Evolutionary conservation across 1,284 basidiomycete genomes (phyloP).

Genomic region (Somion occarium): DNA sequence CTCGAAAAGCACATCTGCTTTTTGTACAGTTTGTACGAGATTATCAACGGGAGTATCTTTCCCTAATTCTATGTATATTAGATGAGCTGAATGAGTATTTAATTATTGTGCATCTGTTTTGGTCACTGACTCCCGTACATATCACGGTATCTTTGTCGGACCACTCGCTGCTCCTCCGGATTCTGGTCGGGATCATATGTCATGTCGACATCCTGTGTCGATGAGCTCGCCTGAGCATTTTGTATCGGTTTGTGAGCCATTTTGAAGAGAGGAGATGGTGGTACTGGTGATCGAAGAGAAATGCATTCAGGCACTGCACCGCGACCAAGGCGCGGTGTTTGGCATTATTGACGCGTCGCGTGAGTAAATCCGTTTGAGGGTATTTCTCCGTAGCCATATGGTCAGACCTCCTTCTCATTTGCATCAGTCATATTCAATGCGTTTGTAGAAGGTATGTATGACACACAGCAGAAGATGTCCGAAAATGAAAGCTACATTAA

Average conservation of each 20-base stretch:
- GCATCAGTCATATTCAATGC: no score
- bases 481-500: no score
- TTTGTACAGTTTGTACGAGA: not conserved
- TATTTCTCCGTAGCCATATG: no score
- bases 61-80: not conserved
- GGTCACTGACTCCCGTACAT: not conserved
- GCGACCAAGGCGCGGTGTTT: constrained; percentile 7
- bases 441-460: no score
- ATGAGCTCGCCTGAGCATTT: not conserved
- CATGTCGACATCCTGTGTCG: constrained; percentile 7
- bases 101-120: not conserved
- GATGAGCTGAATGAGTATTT: not conserved
- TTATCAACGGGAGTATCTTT: not conserved
- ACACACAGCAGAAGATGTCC: no score
- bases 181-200: constrained; percentile 78
- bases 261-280: not conserved
- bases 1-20: not conserved
- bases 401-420: not conserved
- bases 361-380: not conserved
- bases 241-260: not conserved
- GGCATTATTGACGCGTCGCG: constrained; percentile 8
- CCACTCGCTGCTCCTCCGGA: constrained; percentile 64
- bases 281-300: not conserved
- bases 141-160: constrained; percentile 63
- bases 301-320: not conserved